Conservation (phyloP, 139 green algal genomes). For the Chlamydomonas sp. region DNA sequence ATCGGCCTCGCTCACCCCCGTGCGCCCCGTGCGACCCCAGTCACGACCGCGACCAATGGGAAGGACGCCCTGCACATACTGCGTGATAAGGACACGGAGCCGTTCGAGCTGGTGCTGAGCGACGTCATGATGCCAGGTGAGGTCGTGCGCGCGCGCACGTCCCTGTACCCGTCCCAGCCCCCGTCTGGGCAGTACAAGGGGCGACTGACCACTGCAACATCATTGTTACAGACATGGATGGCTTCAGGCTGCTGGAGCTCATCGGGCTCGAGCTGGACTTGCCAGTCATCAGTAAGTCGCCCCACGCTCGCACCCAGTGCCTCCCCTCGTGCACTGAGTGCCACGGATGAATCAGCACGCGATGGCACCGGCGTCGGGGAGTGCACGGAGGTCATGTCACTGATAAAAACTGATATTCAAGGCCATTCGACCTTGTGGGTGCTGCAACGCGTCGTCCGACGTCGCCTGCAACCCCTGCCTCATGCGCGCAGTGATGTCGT, state of each 20-base stretch:
- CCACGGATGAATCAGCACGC: too few relatives aligned
- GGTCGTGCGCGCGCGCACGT: neutral
- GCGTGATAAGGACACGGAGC: slow-evolving; percentile 7
- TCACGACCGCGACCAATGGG: neutral
- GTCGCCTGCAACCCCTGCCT: too few relatives aligned
- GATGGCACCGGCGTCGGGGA: too few relatives aligned
- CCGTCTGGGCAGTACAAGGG: too few relatives aligned
- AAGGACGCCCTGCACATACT: slow-evolving; percentile 7
- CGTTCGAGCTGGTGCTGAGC: slow-evolving; percentile 90
- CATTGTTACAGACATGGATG: slow-evolving; percentile 84
- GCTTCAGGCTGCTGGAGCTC: slow-evolving; percentile 88
- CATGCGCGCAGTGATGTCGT: slow-evolving; percentile 89
- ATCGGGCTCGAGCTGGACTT: slow-evolving; percentile 89
- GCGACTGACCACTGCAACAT: too few relatives aligned
- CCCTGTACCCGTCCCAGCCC: too few relatives aligned
- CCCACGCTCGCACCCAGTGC: too few relatives aligned
- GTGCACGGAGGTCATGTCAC: too few relatives aligned
- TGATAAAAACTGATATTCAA: too few relatives aligned
- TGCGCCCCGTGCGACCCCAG: neutral
- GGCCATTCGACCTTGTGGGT: too few relatives aligned
- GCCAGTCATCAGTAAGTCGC: slow-evolving; percentile 94
- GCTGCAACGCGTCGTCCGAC: too few relatives aligned
- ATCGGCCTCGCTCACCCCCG: neutral
- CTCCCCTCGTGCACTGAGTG: too few relatives aligned
- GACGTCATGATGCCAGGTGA: slow-evolving; percentile 95